A percentile compares a stretch with the other conserved stretches of the same genome.
Evolutionary conservation across 23 red algal species (phyloP).

Genomic region (Gracilaria vermiculophylla): DNA sequence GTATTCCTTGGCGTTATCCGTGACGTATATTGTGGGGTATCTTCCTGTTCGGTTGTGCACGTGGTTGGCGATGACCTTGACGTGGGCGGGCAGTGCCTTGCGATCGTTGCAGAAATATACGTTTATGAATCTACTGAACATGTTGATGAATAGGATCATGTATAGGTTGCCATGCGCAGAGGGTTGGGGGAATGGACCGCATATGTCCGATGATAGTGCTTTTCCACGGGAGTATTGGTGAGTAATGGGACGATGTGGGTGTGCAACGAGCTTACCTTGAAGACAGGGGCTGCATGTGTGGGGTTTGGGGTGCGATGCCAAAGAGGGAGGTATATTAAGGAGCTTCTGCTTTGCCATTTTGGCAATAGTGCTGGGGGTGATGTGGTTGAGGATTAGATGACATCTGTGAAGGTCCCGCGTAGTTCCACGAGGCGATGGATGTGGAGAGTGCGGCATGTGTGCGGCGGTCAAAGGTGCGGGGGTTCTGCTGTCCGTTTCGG

Average conservation of each 20-base stretch:
- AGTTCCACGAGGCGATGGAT: too few species aligned
- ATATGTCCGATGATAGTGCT: background rate
- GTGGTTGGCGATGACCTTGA: too few species aligned
- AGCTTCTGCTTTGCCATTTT: background rate
- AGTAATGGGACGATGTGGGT: background rate
- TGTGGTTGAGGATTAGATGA: background rate
- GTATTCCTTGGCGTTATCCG: constrained; percentile 20
- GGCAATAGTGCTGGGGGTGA: background rate
- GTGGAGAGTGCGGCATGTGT: too few species aligned
- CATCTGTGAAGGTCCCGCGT: background rate
- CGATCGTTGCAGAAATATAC: too few species aligned
- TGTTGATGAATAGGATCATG: background rate
- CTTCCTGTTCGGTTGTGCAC: background rate
- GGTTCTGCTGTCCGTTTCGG: too few species aligned
- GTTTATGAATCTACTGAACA: background rate
- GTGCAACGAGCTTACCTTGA: background rate
- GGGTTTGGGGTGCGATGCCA: background rate
- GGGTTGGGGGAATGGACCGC: background rate
- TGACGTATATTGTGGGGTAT: background rate
- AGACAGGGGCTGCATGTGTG: background rate
- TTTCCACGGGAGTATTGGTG: background rate
- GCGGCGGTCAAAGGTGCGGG: too few species aligned
- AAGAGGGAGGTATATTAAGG: background rate
- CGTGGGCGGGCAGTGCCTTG: too few species aligned
- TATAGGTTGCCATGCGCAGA: background rate